Evolutionary conservation across 2,329 filamentous ascomycete species (phyloP).

Genomic region (Lachnum nothofagi): DNA sequence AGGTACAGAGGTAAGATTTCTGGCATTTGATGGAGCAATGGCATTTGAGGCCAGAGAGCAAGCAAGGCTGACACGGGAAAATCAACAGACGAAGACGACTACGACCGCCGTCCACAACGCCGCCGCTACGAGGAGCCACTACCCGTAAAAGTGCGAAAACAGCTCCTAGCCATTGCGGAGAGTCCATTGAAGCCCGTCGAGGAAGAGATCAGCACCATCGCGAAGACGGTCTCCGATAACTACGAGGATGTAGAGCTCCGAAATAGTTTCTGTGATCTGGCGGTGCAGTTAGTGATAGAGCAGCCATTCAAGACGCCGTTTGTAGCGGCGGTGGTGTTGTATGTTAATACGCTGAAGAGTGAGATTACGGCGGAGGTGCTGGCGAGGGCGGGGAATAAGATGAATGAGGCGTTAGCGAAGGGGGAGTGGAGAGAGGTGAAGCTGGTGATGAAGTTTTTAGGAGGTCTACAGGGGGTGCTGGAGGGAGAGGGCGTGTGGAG

Average conservation of each 20-base stretch:
- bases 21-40: not conserved
- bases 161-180: constrained; percentile 76
- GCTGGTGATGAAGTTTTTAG: constrained; percentile 80
- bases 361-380: constrained; percentile 71
- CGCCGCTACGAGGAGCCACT: constrained; percentile 70
- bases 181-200: constrained; percentile 72
- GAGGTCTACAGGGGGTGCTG: constrained; percentile 74
- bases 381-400: constrained; percentile 51
- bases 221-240: constrained; percentile 72
- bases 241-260: constrained; percentile 79
- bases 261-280: constrained; percentile 65
- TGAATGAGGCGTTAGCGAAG: constrained; percentile 62
- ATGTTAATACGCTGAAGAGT: constrained; percentile 71
- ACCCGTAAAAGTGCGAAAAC: constrained; percentile 67
- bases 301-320: constrained; percentile 98
- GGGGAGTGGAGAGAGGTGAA: constrained; percentile 91
- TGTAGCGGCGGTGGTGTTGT: constrained; percentile 74
- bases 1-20: constrained; percentile 64
- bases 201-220: constrained; percentile 71
- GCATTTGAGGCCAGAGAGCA: constrained; percentile 1
- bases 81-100: constrained; percentile 66
- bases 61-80: constrained; percentile 25
- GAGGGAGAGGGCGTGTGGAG: constrained; percentile 82
- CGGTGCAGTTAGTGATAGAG: constrained; percentile 73
- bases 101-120: constrained; percentile 67